Evolutionary conservation across 2,329 filamentous ascomycete genomes (phyloP).

Genomic region (Fusarium domesticum): DNA sequence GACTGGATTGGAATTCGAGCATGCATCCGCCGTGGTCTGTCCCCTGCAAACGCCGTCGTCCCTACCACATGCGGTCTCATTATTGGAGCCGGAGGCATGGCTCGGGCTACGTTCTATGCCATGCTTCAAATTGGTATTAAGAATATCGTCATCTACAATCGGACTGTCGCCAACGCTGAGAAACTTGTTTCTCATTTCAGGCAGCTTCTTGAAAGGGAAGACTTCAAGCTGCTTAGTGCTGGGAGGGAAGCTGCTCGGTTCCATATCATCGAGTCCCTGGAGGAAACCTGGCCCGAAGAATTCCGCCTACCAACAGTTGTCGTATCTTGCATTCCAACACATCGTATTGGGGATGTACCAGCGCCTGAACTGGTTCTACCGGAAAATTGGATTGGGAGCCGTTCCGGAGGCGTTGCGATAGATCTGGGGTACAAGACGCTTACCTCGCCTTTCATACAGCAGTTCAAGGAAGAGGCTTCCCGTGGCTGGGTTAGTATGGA

Average conservation of each 20-base stretch:
- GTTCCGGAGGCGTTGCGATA: constrained; percentile 71
- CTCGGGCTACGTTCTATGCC: constrained; percentile 72
- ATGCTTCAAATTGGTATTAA: constrained; percentile 74
- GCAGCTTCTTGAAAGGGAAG: constrained; percentile 45
- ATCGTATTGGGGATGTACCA: constrained; percentile 60
- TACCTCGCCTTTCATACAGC: constrained; percentile 66
- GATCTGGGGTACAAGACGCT: constrained; percentile 74
- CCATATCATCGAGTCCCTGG: constrained; percentile 55
- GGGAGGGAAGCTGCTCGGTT: constrained; percentile 47
- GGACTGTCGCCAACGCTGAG: constrained; percentile 64
- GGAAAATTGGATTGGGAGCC: constrained; percentile 65
- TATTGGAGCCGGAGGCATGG: constrained; percentile 71
- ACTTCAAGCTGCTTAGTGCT: constrained; percentile 43
- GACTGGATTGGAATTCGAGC: constrained; percentile 78
- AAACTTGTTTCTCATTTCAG: constrained; percentile 69
- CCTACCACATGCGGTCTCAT: constrained; percentile 55
- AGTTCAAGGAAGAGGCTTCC: constrained; percentile 59
- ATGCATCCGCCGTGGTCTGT: constrained; percentile 68
- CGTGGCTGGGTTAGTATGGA: constrained; percentile 73
- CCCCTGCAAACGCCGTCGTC: constrained; percentile 65
- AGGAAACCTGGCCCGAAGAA: constrained; percentile 62
- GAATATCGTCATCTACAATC: constrained; percentile 72
- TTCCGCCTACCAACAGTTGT: constrained; percentile 69
- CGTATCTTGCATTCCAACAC: constrained; percentile 71
- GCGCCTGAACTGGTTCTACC: constrained; percentile 70